These are phyloP conservation scores for Choiromyces venosus DNA, from an alignment of 495 filamentous ascomycete species.

Conservation along the genomic window DNA sequence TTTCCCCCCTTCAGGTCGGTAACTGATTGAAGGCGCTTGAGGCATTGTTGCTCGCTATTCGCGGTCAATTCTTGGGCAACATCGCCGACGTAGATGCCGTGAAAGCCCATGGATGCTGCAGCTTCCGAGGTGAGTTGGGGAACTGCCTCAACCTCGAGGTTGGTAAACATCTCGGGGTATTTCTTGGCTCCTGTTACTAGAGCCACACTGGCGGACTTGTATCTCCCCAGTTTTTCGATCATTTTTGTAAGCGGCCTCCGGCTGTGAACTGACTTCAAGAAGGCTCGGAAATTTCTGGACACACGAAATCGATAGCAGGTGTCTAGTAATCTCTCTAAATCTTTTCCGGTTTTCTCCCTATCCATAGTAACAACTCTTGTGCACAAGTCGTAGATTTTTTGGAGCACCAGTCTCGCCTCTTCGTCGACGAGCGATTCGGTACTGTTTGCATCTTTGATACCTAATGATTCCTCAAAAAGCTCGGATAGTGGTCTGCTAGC, in stretches of 20 bases:
- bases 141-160: conserved; percentile 30
- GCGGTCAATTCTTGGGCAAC: conserved; percentile 28
- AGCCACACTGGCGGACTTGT: conserved; percentile 35
- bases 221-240: conserved; percentile 41
- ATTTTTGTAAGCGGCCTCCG: conserved; percentile 30
- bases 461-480: conserved; percentile 28
- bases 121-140: conserved; percentile 21
- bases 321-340: conserved; percentile 32
- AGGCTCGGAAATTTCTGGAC: conserved; percentile 35
- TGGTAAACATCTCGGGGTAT: conserved; percentile 22
- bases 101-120: conserved; percentile 22
- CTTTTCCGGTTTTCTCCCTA: conserved; percentile 17
- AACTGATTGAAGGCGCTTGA: conserved; percentile 24
- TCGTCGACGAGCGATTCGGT: conserved; percentile 15
- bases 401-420: conserved; percentile 22
- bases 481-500: conserved; percentile 12
- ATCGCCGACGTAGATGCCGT: conserved; percentile 28
- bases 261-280: conserved; percentile 22
- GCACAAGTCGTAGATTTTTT: conserved; percentile 38
- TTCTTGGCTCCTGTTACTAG: conserved; percentile 29
- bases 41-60: conserved; percentile 26
- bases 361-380: conserved; percentile 17
- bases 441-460: conserved; percentile 1
- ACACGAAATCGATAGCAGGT: conserved; percentile 38
- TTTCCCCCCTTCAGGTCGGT: conserved; percentile 25